Conservation (phyloP, 176 grass and related monocot genomes). For the Ensete ventricosum region DNA sequence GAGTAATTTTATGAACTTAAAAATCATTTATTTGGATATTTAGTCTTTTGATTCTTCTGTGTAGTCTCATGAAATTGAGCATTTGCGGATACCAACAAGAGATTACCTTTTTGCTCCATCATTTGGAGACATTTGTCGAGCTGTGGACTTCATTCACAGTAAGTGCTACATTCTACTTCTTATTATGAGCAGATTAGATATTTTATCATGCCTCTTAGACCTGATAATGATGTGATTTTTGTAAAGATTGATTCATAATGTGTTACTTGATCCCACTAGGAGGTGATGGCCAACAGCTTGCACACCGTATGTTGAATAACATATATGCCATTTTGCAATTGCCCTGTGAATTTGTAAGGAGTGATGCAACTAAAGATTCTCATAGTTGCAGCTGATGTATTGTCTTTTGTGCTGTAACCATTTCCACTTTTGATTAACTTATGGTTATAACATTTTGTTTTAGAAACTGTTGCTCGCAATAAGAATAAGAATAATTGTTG, state of each 20-base stretch:
- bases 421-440: too few species aligned
- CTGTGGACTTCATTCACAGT: slow-evolving; percentile 83
- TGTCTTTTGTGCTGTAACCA: neutral
- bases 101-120: slow-evolving; percentile 97
- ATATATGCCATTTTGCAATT: neutral
- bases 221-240: neutral
- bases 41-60: neutral
- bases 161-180: slow-evolving; percentile 21
- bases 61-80: slow-evolving; percentile 76
- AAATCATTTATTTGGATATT: neutral
- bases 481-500: too few species aligned
- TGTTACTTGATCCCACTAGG: neutral
- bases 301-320: too few species aligned
- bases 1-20: neutral
- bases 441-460: too few species aligned
- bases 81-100: slow-evolving; percentile 82
- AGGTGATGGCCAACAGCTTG: neutral
- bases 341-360: neutral
- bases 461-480: neutral
- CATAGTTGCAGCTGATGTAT: neutral
- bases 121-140: slow-evolving; percentile 58
- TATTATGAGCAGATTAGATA: neutral
- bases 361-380: neutral
- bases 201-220: neutral
- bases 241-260: neutral